Conservation (phyloP, 352 stramenopile species). For the Pythium phragmiticola region DNA sequence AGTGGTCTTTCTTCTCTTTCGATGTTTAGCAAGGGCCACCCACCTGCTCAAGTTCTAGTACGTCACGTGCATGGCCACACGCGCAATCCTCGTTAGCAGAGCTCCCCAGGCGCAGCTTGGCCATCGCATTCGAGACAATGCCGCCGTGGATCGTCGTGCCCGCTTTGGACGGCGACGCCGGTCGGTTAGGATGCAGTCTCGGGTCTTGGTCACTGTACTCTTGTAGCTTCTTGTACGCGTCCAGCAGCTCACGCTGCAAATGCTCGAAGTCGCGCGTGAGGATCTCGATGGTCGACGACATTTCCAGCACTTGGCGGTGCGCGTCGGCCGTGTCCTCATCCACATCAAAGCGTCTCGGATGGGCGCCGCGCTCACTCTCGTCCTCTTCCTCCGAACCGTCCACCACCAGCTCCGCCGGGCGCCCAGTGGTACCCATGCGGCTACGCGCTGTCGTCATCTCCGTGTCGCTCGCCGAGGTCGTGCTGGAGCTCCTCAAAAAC, state of each 20-base stretch:
- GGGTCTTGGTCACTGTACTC: conserved; percentile 34
- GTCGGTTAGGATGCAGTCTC: conserved; percentile 8
- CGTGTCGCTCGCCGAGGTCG: background rate
- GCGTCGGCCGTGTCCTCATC: conserved; percentile 38
- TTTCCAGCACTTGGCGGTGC: conserved; percentile 62
- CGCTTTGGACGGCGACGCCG: conserved; percentile 23
- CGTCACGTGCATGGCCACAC: conserved; percentile 26
- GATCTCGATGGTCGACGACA: conserved; percentile 60
- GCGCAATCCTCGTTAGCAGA: conserved; percentile 23
- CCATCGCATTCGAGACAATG: conserved; percentile 29
- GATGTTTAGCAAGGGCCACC: background rate
- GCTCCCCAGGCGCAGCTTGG: conserved; percentile 24
- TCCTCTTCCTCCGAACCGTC: conserved; percentile 1
- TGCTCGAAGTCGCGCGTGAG: conserved; percentile 59
- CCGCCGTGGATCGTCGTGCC: conserved; percentile 23
- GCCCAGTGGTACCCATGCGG: background rate
- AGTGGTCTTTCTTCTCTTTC: background rate
- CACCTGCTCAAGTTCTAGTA: conserved; percentile 39
- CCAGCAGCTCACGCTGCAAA: conserved; percentile 49
- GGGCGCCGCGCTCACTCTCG: conserved; percentile 1
- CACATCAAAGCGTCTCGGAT: conserved; percentile 1
- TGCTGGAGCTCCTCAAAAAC: background rate
- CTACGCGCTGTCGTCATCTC: background rate
- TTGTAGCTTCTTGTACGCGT: conserved; percentile 56
- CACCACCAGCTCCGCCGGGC: conserved; percentile 4